phyloP scores from a whole-genome alignment of 2,329 filamentous ascomycete species.

The Botrytis deweyae region DNA sequence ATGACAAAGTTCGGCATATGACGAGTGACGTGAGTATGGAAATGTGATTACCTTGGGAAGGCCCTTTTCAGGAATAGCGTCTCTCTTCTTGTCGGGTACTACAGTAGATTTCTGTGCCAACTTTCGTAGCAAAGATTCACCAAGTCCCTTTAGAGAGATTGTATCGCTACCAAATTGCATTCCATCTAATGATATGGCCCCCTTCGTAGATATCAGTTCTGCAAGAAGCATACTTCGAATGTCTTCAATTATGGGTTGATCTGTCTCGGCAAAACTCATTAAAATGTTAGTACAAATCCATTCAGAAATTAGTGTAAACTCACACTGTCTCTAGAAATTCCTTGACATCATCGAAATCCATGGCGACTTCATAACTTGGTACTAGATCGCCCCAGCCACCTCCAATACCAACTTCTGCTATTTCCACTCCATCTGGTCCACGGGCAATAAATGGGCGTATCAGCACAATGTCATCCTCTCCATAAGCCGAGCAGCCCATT shows the following conservation, averaged over 20 bases:
- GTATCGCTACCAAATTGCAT: conserved; percentile 27
- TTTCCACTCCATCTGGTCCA: conserved; percentile 55
- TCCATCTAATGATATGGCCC: conserved; percentile 33
- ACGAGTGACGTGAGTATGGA: conserved; percentile 88
- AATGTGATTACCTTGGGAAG: conserved; percentile 53
- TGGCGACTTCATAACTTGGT: conserved; percentile 3
- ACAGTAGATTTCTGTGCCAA: conserved; percentile 23
- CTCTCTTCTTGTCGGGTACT: background rate
- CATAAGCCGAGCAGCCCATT: conserved; percentile 55
- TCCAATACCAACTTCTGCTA: conserved; percentile 74
- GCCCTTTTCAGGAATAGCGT: background rate
- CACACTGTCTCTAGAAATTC: conserved; percentile 10
- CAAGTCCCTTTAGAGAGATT: conserved; percentile 31
- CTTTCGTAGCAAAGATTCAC: conserved; percentile 31
- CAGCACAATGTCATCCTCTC: conserved; percentile 57
- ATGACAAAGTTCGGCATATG: conserved; percentile 73
- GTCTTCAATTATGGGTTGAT: conserved; percentile 41
- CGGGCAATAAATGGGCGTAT: conserved; percentile 78
- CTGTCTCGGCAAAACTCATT: conserved; percentile 30
- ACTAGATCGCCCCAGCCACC: conserved; percentile 76
- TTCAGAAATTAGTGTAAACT: background rate
- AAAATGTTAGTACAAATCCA: conserved; percentile 9
- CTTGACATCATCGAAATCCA: conserved; percentile 3
- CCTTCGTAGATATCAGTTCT: conserved; percentile 29
- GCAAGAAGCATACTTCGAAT: conserved; percentile 32